Evolutionary conservation across 306 rosid genomes (phyloP), one percentile per base, ranked within the genome.

Genomic region (Quercus parvula): DNA sequence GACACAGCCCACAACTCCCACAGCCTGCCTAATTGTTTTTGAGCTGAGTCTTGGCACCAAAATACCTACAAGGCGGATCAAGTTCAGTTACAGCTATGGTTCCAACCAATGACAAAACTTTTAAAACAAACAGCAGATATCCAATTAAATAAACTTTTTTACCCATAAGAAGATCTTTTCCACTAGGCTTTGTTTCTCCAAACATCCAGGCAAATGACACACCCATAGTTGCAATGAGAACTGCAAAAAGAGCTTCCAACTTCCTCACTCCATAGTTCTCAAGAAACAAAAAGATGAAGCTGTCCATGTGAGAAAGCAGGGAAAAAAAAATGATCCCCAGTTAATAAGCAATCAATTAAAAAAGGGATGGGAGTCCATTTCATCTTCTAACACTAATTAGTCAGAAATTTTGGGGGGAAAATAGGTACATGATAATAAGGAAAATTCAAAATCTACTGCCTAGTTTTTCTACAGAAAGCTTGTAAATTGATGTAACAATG

Each of bases 181-280:
- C 89, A 81, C 81, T 86, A 31, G 97, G 97, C 64, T 88, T 86
- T 76, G 96, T 41, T 73, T 92, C 97, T 63, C 83, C 92, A 88
- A 91, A 92, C 97, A 92, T 91, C 97, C 97, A 92, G 58, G 97
- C 96, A 80, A 92, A 92, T 28, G 97, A 86, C 79, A 92, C 75
- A 78, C 85, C 97, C 96, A 92, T 91, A 71, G 90, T 86, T 63
- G 86, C 90, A 4, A 92, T 92, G 55, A 92, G 94, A 81, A 91
- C 85, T 22, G 92, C 97, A 87, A 92, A 92, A 81, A 83, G 94
- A 79, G 92, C 97, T 88, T 92, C 97, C 78, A 92, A 87, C 92
- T 92, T 91, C 89, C 97, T 89, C 82, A 92, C 96, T 84, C 97
- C 97, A 75, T 92, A 92, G 86, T 91, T 92, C 91, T 92, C 96